These are phyloP conservation scores for Avena sativa DNA, from an alignment of 176 grass and related monocot genomes.

Conservation along the genomic window DNA sequence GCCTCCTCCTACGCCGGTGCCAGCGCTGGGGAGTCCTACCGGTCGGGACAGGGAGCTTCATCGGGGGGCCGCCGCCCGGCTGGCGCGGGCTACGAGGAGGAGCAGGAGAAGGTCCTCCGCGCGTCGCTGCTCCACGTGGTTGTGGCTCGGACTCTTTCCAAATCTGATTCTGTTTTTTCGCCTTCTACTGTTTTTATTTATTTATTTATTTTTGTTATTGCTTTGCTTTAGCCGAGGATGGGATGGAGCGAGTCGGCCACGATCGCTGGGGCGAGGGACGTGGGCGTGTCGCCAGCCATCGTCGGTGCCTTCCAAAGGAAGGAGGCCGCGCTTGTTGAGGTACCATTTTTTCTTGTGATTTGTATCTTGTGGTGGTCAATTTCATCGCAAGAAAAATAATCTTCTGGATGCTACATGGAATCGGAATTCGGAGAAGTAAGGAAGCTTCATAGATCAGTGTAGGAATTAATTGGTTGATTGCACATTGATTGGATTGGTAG, in stretches of 20 bases:
- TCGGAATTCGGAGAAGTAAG: background rate
- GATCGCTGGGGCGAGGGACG: constrained; percentile 85
- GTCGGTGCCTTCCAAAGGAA: constrained; percentile 77
- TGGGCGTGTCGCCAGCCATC: constrained; percentile 80
- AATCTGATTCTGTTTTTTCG: constrained; percentile 25
- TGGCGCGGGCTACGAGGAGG: constrained; percentile 63
- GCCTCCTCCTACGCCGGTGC: constrained; percentile 26
- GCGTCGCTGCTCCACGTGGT: constrained; percentile 89
- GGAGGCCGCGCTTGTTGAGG: constrained; percentile 78
- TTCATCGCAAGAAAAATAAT: constrained; percentile 35
- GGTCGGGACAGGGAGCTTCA: constrained; percentile 22
- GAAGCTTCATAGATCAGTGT: background rate
- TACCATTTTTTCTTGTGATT: background rate
- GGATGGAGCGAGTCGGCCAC: constrained; percentile 96
- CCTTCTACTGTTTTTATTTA: background rate
- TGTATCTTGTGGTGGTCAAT: background rate
- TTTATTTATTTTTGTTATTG: background rate
- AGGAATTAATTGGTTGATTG: background rate
- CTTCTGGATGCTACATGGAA: background rate
- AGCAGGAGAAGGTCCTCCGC: constrained; percentile 81
- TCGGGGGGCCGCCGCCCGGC: constrained; percentile 40
- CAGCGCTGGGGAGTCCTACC: constrained; percentile 3
- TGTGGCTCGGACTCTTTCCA: constrained; percentile 26
- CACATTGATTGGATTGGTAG: background rate
- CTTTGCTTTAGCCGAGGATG: constrained; percentile 62